These are phyloP conservation scores for Nephromyces sp. DNA, from an alignment of 169 alveolate species.

Conservation along the genomic window DNA sequence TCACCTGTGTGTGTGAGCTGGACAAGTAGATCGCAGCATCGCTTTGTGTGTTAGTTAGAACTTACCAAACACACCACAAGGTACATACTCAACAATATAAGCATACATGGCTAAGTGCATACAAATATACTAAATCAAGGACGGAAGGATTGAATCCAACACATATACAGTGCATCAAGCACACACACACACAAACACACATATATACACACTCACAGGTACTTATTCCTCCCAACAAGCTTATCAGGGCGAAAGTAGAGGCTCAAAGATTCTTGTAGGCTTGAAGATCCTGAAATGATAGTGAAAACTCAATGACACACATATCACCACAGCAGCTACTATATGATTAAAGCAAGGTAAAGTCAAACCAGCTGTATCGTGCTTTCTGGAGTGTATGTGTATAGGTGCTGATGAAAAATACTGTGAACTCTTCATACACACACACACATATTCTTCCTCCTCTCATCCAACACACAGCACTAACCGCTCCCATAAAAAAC, in stretches of 20 bases:
- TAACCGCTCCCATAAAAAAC: too few species aligned
- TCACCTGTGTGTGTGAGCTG: too few species aligned
- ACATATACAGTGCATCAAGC: too few species aligned
- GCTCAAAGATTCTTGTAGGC: conserved; percentile 40
- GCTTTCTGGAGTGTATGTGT: not conserved
- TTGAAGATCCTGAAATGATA: conserved; percentile 7
- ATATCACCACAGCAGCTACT: too few species aligned
- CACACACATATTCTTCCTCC: too few species aligned
- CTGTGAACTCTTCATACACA: not conserved
- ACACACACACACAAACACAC: not conserved
- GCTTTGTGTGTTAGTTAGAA: not conserved
- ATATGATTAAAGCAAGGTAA: not conserved
- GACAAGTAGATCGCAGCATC: not conserved
- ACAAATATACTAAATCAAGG: not conserved
- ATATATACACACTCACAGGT: conserved; percentile 30
- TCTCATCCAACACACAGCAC: too few species aligned
- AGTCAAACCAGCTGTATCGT: not conserved
- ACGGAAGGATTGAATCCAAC: too few species aligned
- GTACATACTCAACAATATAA: not conserved
- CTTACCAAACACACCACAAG: not conserved
- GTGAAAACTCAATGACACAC: not conserved
- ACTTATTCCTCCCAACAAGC: conserved; percentile 38
- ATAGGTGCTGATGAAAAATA: not conserved
- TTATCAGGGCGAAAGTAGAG: conserved; percentile 35
- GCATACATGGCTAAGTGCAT: not conserved